A percentile compares a stretch with the other conserved stretches of the same genome.
phyloP scores from a whole-genome alignment of 208 protist species.

The Trichomonas vaginalis region DNA sequence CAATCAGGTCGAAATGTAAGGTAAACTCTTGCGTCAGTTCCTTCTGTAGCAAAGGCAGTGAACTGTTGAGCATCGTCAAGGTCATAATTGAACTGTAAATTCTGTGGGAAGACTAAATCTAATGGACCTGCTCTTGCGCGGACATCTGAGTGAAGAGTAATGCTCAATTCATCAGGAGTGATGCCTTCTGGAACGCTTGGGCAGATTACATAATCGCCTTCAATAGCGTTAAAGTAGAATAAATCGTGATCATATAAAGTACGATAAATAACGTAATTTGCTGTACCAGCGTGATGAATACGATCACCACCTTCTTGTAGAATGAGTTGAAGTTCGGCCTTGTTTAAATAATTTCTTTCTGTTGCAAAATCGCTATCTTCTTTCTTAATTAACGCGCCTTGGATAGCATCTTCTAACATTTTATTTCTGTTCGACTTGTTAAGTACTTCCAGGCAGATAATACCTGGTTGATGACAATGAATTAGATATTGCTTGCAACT shows the following conservation, averaged over 20 bases:
- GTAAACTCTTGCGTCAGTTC: not conserved
- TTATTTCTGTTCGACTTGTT: not conserved
- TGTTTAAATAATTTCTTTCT: not conserved
- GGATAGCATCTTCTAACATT: not conserved
- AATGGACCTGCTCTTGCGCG: not conserved
- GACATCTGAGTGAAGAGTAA: not conserved
- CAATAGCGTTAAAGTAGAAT: not conserved
- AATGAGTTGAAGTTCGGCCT: not conserved
- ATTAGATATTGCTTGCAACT: not conserved
- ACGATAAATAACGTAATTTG: not conserved
- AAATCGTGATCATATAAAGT: not conserved
- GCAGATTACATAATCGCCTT: not conserved
- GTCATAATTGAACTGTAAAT: not conserved
- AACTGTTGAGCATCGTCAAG: not conserved
- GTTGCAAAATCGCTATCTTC: not conserved
- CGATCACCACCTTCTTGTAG: not conserved
- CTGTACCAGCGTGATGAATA: not conserved
- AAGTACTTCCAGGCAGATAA: not conserved
- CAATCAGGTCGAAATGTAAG: not conserved
- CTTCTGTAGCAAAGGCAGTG: not conserved
- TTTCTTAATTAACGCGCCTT: not conserved
- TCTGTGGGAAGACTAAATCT: not conserved
- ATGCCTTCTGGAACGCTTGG: not conserved
- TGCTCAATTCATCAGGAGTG: not conserved
- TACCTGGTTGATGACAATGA: not conserved